These are phyloP conservation scores for Ilyonectria robusta DNA, from an alignment of 2,329 filamentous ascomycete genomes.

Conservation along the genomic window DNA sequence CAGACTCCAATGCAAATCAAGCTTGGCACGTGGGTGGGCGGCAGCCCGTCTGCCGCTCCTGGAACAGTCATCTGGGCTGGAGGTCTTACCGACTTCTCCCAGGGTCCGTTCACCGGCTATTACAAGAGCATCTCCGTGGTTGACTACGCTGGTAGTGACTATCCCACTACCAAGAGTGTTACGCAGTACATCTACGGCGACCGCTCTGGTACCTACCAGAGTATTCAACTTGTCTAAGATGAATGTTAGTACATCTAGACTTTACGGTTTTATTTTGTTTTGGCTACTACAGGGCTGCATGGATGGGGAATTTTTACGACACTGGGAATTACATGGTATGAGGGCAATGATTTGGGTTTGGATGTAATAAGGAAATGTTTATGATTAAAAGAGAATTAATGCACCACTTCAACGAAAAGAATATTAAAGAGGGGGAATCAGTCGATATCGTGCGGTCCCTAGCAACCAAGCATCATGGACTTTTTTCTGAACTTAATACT, in stretches of 20 bases:
- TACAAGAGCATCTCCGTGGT: conserved; percentile 69
- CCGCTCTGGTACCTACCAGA: conserved; percentile 63
- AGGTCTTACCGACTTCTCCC: conserved; percentile 66
- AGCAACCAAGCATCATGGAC: no score
- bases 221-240: conserved; percentile 61
- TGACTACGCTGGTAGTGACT: conserved; percentile 67
- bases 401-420: no score
- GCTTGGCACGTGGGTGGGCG: conserved; percentile 77
- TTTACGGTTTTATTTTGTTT: neutral
- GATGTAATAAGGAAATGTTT: neutral
- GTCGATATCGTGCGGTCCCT: no score
- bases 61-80: conserved; percentile 82
- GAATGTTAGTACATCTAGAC: neutral
- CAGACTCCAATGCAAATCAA: conserved; percentile 82
- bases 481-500: no score
- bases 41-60: conserved; percentile 68
- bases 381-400: neutral
- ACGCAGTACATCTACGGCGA: conserved; percentile 67
- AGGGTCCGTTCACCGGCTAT: conserved; percentile 68
- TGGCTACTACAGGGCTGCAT: neutral
- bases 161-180: conserved; percentile 54
- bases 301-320: neutral
- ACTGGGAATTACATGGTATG: neutral
- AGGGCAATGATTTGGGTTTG: neutral
- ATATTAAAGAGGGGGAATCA: no score